Conservation (phyloP, 2,329 filamentous ascomycete genomes). For the Ambrosiella cleistominuta region DNA sequence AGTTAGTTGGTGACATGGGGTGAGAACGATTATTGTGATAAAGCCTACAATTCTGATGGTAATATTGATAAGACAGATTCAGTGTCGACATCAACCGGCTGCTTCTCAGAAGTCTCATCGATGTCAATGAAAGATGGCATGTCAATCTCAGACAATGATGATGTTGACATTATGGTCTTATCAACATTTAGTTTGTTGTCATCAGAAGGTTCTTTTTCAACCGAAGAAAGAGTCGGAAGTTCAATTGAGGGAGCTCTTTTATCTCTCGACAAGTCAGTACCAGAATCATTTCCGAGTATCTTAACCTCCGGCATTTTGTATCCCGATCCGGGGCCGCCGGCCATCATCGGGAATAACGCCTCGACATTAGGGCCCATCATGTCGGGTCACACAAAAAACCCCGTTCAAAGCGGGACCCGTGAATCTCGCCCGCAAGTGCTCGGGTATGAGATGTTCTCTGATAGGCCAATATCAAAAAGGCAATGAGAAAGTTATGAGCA, state of each 20-base stretch:
- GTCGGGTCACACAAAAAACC: not conserved
- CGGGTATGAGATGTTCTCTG: not conserved
- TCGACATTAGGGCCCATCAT: not conserved
- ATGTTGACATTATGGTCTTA: not conserved
- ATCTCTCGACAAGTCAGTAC: too few relatives aligned
- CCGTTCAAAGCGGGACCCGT: not conserved
- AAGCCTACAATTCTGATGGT: not conserved
- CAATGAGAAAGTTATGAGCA: not conserved
- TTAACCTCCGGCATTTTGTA: not conserved
- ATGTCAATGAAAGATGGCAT: not conserved
- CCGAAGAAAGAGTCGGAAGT: not conserved
- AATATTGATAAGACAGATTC: not conserved
- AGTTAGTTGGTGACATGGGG: not conserved
- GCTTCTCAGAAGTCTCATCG: not conserved
- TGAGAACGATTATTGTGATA: not conserved
- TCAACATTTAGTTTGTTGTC: not conserved
- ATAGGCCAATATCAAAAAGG: not conserved
- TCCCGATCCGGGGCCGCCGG: not conserved
- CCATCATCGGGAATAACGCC: not conserved
- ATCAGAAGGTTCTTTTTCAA: not conserved
- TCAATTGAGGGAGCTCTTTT: not conserved
- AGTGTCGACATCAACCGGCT: not conserved
- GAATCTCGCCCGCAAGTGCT: not conserved
- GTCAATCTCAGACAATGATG: constrained; percentile 1
- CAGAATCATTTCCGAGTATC: too few relatives aligned